Base-by-base conservation (phyloP, 306 rosid genomes). In the Datisca glomerata region DNA sequence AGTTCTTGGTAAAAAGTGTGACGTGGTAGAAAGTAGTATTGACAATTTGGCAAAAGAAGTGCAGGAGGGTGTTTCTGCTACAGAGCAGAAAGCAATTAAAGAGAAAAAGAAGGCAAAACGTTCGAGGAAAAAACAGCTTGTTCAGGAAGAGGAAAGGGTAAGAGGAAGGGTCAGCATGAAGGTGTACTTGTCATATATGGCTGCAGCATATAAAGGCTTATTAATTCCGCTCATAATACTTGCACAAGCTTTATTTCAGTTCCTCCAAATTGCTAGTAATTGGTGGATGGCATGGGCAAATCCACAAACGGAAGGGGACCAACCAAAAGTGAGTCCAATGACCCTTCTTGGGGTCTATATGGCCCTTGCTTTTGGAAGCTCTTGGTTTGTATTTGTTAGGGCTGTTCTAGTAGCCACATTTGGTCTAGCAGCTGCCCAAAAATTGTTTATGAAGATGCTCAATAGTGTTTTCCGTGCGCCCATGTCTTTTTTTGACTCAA, bases 221-320 rank as follows among this genome's bases (percentile, higher is more conserved):
- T 65, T 91, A 63, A 78, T 91, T 66, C 96, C 98, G 9, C 92
- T 68, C 47, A 91, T 91, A 59, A 78, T 91, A 41, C 48, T 80
- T 36, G 94, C 98, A 11, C 98, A 91, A 71, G 23, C 71, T 40
- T 49, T 78, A 21, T 91, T 91, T 78, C 98, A 91, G 64, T 91
- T 91, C 76, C 98, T 91, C 64, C 98, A 91, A 74, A 91, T 91
- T 66, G 94, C 98, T 51, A 84, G 98, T 53, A 91, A 75, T 66
- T 91, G 98, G 98, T 91, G 98, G 98, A 91, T 91, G 98, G 98
- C 98, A 24, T 91, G 96, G 98, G 98, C 98, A 37, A 91, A 91
- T 73, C 98, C 98, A 60, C 98, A 84, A 75, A 91, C 96, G 12
- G 85, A 70, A 73, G 94, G 96, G 59, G 98, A 73, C 47, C 59